Base-by-base conservation (phyloP, 108 stramenopile genomes). In the Skeletonema grethae region DNA sequence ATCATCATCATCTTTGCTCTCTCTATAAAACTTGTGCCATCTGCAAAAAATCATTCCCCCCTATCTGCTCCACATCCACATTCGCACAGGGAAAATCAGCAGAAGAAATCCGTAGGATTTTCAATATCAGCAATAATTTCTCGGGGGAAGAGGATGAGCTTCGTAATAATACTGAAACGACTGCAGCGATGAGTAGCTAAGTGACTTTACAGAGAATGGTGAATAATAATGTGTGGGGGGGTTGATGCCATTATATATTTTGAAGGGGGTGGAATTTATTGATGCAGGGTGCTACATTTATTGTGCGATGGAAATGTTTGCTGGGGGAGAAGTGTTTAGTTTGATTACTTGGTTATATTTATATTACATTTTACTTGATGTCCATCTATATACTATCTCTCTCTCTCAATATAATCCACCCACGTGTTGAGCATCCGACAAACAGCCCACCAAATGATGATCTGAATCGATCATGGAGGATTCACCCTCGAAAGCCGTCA, bases 91-190 rank as follows among this genome's bases (percentile, higher is more conserved):
- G 93, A 4, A 97, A 98, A 68, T 88, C 89, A n/a, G 92, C 97
- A 13, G 90, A 92, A 69, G 97, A 99, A 76, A 92, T 98, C 39
- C 87, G 97, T 34, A 82, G 82, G 65, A 94, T 93, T 63, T 99
- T 99, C 91, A 99, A 98, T 78, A 98, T 99, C 73, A 85, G 76
- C 32, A 97, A 96, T 73, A 97, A 97, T 63, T 95, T 97, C 70
- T 90, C 95, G 24, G 95, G 96, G 6, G 96, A 97, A 62, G 97
- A 98, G 70, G 97, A 98, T 80, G 94, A 43, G 48, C 15, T 38
- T 38, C 36, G 36, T 38, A 48, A 18, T 18, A 48, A 48, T 16
- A 18, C 18, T 48, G 46, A 48, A 11, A 48, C 18, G n/a, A 18
- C 16, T n/a, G 16, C 18, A 16, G 46, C 18, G 46, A 4, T 16